Evolutionary conservation across 2,329 filamentous ascomycete species (phyloP), one percentile per base, ranked within the genome.

Genomic region (Colletotrichum tropicicola): DNA sequence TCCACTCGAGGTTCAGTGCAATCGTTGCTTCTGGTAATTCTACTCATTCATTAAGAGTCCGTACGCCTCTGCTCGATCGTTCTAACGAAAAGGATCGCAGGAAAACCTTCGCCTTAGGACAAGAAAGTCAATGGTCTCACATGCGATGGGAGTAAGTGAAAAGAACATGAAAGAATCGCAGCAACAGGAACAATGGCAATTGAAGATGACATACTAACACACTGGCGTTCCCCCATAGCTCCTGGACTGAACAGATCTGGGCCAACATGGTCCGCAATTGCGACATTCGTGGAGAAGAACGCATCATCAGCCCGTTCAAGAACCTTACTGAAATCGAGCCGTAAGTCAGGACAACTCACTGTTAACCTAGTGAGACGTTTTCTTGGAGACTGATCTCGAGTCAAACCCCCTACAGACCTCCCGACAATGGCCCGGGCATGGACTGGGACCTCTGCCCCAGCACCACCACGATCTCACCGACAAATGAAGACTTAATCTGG

Each of bases 161-260:
- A 28, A 12, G 8, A 10, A 13, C 19, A 3, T 28, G 44, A 25
- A 15, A 19, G 21, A 9, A 3, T 45, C 19, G 12, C 37, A 41
- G 37, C 13, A 17, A 15, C 37, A 41, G 12, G n/a, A 41, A 1
- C 37, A 41, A 41, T n/a, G 37, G n/a, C n/a, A n/a, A n/a, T n/a
- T n/a, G n/a, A n/a, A 6, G 21, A 44, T 44, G n/a, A 6, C n/a
- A 13, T 2, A 28, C 44, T 48, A 17, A 28, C 27, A 28, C 19
- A 13, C 13, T 23, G 21, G 44, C 27, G 12, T 19, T 2, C 48
- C 25, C 19, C 32, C 6, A n/a, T 35, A 37, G 30, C 48, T n/a
- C 48, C 19, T 52, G 48, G 48, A 52, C 48, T 17, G 27, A 52
- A 32, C 48, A 52, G 48, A 52, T 35, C 27, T 52, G 48, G 48